These are phyloP conservation scores for Phytophthora meadii DNA, from an alignment of 352 stramenopile genomes.

Conservation along the genomic window DNA sequence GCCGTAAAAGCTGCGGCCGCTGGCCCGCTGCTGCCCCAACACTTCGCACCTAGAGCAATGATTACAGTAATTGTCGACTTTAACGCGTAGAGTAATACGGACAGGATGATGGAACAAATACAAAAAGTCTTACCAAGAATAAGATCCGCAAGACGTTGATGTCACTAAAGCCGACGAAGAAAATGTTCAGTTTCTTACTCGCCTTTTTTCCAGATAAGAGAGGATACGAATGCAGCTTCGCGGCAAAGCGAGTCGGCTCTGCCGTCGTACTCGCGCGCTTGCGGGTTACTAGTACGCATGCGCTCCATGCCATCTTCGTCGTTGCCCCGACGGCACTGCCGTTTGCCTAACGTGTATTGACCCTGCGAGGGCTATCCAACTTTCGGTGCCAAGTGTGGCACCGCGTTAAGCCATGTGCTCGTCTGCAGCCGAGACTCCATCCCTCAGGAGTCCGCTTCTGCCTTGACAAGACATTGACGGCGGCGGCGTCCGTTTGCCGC, in stretches of 20 bases:
- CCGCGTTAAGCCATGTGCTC: slow-evolving; percentile 29
- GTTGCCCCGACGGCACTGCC: background rate
- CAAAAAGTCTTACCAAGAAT: slow-evolving; percentile 19
- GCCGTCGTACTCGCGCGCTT: background rate
- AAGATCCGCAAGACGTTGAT: slow-evolving; percentile 29
- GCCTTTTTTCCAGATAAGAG: slow-evolving; percentile 21
- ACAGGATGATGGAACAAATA: slow-evolving; percentile 11
- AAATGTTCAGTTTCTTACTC: slow-evolving; percentile 44
- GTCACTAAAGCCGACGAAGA: slow-evolving; percentile 24
- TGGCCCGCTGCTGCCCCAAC: slow-evolving; percentile 38
- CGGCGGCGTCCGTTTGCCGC: slow-evolving; percentile 27
- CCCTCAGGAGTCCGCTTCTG: slow-evolving; percentile 35
- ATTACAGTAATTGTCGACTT: slow-evolving; percentile 16
- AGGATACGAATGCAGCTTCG: background rate
- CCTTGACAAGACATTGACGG: slow-evolving; percentile 19
- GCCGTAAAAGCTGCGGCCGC: slow-evolving; percentile 27
- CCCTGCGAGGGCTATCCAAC: slow-evolving; percentile 10
- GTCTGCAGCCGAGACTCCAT: slow-evolving; percentile 32
- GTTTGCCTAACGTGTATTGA: background rate
- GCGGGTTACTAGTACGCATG: background rate
- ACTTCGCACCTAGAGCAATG: slow-evolving; percentile 30
- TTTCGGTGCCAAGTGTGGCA: slow-evolving; percentile 34
- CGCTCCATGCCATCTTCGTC: slow-evolving; percentile 11
- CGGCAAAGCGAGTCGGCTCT: slow-evolving; percentile 13
- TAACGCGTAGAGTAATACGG: slow-evolving; percentile 5